Evolutionary conservation across 768 basidiomycete species (phyloP), one percentile per base, ranked within the genome.

Genomic region (Pleurotus pulmonarius): DNA sequence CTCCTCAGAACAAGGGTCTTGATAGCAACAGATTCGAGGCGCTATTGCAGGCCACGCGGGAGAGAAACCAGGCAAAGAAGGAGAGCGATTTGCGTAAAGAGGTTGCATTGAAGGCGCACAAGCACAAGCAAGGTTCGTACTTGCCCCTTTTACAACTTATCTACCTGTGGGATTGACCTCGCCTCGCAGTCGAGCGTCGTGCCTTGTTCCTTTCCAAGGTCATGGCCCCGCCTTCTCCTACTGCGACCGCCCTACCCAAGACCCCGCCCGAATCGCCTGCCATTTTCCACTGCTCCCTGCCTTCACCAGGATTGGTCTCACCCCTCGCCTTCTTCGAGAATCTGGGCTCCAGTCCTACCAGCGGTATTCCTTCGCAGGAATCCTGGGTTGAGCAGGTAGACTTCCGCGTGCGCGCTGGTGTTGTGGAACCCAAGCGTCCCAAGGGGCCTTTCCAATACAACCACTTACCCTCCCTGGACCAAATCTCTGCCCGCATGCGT

Each of bases 161-260:
- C 13, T 15, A 18, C 9, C 2, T 34, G 43, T 37, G 16, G 29
- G 18, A 45, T 53, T 55, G 22, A 58, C 44, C 26, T 6, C 11
- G 3, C 26, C 3, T 39, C 20, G 38, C 63, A 90, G 87, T 80
- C 62, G 87, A 88, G 68, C 80, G 91, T 53, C 86, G 90, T 25
- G 85, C 87, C 3, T 75, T 81, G 57, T 92, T 92, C 73, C 72
- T 92, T 24, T 87, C 85, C 57, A 92, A 86, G 69, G 72, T 92
- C 43, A 75, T 80, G 39, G 83, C 83, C n/a, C 81, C 85, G 18
- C 83, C 85, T 2, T 85, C 83, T 6, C 80, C 85, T 8, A 77
- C 80, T 8, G 82, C 86, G 16, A 75, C 79, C 22, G 65, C 70
- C 45, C 75, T 77, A 11, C 83, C 88, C 9, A 83, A 83, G 67